Percentiles rank a stretch among this genome's conserved stretches.
phyloP scores from a whole-genome alignment of 1,284 basidiomycete genomes.

The Athelia psychrophila region DNA sequence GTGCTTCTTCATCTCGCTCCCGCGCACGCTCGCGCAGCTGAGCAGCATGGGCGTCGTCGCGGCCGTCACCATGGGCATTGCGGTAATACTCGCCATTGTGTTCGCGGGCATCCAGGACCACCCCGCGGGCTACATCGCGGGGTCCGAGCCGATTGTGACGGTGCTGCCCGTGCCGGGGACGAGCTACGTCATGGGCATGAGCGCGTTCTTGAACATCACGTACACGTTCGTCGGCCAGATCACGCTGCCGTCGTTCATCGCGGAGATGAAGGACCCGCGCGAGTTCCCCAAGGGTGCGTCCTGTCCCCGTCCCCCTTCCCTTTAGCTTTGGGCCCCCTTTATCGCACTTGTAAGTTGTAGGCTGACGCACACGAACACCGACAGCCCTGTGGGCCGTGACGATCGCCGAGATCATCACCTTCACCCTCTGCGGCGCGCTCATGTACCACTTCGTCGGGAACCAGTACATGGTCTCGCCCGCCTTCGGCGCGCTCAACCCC shows the following conservation, averaged over 20 bases:
- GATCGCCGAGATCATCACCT: constrained; percentile 54
- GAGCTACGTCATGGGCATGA: constrained; percentile 46
- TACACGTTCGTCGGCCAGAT: constrained; percentile 68
- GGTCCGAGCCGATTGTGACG: constrained; percentile 36
- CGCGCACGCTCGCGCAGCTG: constrained; percentile 51
- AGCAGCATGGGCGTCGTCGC: constrained; percentile 39
- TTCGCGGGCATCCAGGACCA: constrained; percentile 50
- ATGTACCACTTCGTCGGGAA: constrained; percentile 54
- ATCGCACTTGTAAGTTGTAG: too few species aligned
- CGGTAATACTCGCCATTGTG: constrained; percentile 52
- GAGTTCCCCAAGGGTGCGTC: constrained; percentile 58
- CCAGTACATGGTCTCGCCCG: constrained; percentile 50
- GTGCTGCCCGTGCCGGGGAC: constrained; percentile 40
- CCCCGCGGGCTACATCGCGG: constrained; percentile 36
- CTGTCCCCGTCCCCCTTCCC: background rate
- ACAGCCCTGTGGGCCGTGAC: constrained; percentile 43
- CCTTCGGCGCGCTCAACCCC: constrained; percentile 40
- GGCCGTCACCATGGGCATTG: constrained; percentile 53
- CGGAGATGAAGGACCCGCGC: constrained; percentile 55
- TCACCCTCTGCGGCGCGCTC: constrained; percentile 58
- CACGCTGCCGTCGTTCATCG: constrained; percentile 48
- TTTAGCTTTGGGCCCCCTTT: background rate
- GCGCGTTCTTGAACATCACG: constrained; percentile 45
- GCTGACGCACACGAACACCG: too few species aligned
- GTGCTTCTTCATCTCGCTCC: constrained; percentile 48